These are phyloP conservation scores for Eustoma russellianum DNA, from an alignment of 257 asterid species.

Conservation along the genomic window DNA sequence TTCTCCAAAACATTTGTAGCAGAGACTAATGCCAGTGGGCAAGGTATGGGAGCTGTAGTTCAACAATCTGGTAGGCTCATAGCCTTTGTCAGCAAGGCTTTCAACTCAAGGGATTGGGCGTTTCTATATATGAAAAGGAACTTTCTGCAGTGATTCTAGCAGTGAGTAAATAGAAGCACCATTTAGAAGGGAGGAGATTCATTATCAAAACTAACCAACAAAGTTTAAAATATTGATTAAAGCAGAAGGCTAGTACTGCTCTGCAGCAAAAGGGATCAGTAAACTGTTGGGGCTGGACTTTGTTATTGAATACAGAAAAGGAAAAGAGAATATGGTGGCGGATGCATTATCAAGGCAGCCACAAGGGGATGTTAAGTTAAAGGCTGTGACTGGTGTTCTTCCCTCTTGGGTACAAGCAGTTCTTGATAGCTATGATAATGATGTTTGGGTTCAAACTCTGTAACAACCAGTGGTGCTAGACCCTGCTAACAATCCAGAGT, in stretches of 20 bases:
- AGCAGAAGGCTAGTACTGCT: neutral
- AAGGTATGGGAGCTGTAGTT: no score
- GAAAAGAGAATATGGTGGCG: neutral
- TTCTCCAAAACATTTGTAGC: no score
- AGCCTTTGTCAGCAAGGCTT: no score
- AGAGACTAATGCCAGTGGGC: no score
- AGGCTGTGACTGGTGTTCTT: neutral
- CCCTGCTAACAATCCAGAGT: neutral
- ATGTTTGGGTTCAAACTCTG: neutral
- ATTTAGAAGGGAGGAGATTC: neutral
- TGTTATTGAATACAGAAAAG: neutral
- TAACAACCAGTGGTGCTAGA: neutral
- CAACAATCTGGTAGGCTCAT: no score
- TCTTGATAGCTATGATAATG: neutral
- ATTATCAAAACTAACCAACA: neutral
- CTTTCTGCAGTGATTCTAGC: neutral
- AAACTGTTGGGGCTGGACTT: constrained; percentile 3
- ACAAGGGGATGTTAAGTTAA: no score
- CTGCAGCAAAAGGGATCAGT: neutral
- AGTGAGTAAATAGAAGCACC: neutral
- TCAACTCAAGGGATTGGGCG: no score
- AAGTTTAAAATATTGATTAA: neutral
- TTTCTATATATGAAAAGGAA: neutral
- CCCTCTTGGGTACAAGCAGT: neutral
- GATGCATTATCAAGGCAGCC: neutral